phyloP scores from a whole-genome alignment of 202 grass and related monocot species.

The Setaria italica region DNA sequence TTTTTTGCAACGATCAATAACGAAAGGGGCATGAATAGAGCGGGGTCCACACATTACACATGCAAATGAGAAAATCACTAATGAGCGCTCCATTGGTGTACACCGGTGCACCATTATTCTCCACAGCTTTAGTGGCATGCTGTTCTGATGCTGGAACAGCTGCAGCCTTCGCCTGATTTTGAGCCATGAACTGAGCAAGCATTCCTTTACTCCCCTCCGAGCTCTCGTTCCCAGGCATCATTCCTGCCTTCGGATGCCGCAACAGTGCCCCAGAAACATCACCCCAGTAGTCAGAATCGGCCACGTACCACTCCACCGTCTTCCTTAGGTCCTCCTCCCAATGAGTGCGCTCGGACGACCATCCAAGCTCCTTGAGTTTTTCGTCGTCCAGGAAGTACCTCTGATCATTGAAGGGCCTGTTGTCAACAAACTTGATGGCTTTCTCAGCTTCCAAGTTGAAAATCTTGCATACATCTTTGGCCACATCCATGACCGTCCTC shows the following conservation, averaged over 20 bases:
- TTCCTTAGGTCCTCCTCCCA: constrained; percentile 51
- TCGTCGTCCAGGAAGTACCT: neutral
- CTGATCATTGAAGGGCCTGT: neutral
- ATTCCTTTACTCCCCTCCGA: constrained; percentile 59
- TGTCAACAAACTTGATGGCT: neutral
- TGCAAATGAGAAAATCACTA: too few relatives aligned
- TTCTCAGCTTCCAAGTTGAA: neutral
- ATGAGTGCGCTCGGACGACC: neutral
- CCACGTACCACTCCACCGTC: constrained; percentile 17
- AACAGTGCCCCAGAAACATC: constrained; percentile 73
- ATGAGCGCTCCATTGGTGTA: too few relatives aligned
- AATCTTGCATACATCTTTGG: neutral
- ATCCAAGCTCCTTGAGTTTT: neutral
- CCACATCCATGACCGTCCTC: neutral
- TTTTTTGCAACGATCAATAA: too few relatives aligned
- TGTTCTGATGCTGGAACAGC: constrained; percentile 44
- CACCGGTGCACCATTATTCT: too few relatives aligned
- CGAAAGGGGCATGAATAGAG: too few relatives aligned
- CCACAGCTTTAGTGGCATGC: neutral
- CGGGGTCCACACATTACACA: too few relatives aligned
- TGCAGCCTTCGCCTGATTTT: neutral
- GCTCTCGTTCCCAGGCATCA: constrained; percentile 59
- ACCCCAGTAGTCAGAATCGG: constrained; percentile 2
- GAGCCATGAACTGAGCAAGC: too few relatives aligned
- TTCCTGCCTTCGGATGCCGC: constrained; percentile 64